Evolutionary conservation across 176 grass and related monocot species (phyloP).

Genomic region (Bolboschoenus planiculmis): DNA sequence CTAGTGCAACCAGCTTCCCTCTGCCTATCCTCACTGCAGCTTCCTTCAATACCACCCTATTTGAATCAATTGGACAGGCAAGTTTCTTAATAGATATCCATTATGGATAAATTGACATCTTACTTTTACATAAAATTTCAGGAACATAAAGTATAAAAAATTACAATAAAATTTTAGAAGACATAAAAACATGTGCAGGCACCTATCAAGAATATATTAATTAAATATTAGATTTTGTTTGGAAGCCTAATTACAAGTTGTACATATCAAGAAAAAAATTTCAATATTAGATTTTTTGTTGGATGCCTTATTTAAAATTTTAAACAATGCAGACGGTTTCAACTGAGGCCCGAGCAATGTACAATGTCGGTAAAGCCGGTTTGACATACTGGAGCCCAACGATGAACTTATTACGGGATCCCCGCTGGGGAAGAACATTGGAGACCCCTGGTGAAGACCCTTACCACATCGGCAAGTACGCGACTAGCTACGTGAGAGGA

Average conservation of each 20-base stretch:
- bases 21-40: conserved; percentile 77
- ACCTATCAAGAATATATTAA: too few relatives aligned
- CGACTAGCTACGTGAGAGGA: conserved; percentile 52
- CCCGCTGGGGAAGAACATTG: conserved; percentile 76
- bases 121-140: background rate
- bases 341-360: conserved; percentile 80
- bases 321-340: conserved; percentile 46
- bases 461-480: conserved; percentile 67
- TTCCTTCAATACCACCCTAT: conserved; percentile 77
- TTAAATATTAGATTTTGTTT: background rate
- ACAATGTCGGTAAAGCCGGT: conserved; percentile 85
- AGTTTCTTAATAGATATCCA: too few relatives aligned
- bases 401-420: conserved; percentile 86
- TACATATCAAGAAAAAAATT: too few relatives aligned
- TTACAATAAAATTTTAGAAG: too few relatives aligned
- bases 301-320: background rate
- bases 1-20: conserved; percentile 84
- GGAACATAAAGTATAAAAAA: background rate
- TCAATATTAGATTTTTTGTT: too few relatives aligned
- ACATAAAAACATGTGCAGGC: too few relatives aligned
- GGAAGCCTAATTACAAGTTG: background rate
- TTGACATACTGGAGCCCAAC: conserved; percentile 92
- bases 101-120: background rate
- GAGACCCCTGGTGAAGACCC: conserved; percentile 97
- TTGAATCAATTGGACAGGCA: conserved; percentile 64